Conservation (phyloP, 2,329 filamentous ascomycete species). For the Mollisiaceae sp. region DNA sequence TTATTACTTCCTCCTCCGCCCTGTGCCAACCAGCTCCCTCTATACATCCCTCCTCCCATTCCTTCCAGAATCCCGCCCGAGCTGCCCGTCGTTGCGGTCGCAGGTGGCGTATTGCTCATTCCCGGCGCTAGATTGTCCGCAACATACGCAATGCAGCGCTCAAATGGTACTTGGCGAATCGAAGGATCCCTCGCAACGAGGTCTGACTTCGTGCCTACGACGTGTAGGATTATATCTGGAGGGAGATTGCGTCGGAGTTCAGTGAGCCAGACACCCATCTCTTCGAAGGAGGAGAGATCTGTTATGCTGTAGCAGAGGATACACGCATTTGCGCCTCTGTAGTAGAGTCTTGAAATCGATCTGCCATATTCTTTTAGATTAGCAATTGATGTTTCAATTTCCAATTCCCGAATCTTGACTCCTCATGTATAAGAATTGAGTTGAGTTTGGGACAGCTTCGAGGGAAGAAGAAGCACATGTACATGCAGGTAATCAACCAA, state of each 20-base stretch:
- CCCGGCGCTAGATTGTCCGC: slow-evolving; percentile 86
- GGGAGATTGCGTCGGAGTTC: slow-evolving; percentile 81
- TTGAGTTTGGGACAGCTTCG: neutral
- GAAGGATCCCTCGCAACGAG: slow-evolving; percentile 84
- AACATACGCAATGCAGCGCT: slow-evolving; percentile 94
- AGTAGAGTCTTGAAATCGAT: slow-evolving; percentile 93
- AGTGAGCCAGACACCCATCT: slow-evolving; percentile 90
- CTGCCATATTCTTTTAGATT: slow-evolving; percentile 23
- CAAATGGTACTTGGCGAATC: slow-evolving; percentile 84
- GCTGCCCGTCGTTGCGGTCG: slow-evolving; percentile 56
- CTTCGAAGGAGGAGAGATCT: slow-evolving; percentile 80
- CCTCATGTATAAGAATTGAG: neutral
- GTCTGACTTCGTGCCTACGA: slow-evolving; percentile 95
- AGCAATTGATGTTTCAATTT: slow-evolving; percentile 11
- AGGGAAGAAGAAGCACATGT: neutral
- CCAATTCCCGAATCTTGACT: too few species aligned
- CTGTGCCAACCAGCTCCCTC: slow-evolving; percentile 19
- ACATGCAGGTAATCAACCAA: neutral
- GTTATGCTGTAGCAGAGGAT: slow-evolving; percentile 96
- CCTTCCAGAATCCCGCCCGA: slow-evolving; percentile 17
- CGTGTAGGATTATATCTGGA: slow-evolving; percentile 79
- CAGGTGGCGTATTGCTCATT: slow-evolving; percentile 68
- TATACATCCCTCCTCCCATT: slow-evolving; percentile 25
- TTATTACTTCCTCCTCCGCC: slow-evolving; percentile 28
- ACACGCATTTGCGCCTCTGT: slow-evolving; percentile 91